phyloP scores from a whole-genome alignment of 257 asterid species.

The Orobanche coerulescens region DNA sequence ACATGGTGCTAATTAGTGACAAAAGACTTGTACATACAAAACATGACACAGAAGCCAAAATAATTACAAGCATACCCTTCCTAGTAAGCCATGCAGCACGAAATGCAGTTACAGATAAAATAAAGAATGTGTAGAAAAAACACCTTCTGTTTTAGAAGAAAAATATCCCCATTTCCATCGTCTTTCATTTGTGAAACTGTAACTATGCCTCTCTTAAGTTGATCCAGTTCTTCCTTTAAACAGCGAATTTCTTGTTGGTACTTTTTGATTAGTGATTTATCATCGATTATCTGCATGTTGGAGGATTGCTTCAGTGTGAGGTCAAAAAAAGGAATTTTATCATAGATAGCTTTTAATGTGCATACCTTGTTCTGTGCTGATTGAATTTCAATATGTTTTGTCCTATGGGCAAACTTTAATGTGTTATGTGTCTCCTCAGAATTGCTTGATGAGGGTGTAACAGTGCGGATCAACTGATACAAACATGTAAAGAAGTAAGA shows the following conservation, averaged over 20 bases:
- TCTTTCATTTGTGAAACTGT: slow-evolving; percentile 59
- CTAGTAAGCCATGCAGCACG: no score
- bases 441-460: slow-evolving; percentile 95
- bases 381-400: slow-evolving; percentile 95
- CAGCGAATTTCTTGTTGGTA: slow-evolving; percentile 90
- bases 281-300: slow-evolving; percentile 84
- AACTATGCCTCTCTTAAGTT: slow-evolving; percentile 80
- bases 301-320: slow-evolving; percentile 20
- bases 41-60: neutral
- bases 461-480: slow-evolving; percentile 81
- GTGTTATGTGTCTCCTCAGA: slow-evolving; percentile 99
- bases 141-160: slow-evolving; percentile 94
- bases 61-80: slow-evolving; percentile 5
- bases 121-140: neutral
- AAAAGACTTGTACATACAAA: neutral
- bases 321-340: slow-evolving; percentile 9
- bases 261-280: slow-evolving; percentile 93
- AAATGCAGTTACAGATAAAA: slow-evolving; percentile 10
- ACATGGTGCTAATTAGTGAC: neutral
- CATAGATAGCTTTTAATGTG: slow-evolving; percentile 15
- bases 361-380: slow-evolving; percentile 90
- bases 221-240: slow-evolving; percentile 93
- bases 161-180: slow-evolving; percentile 59
- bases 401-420: slow-evolving; percentile 95
- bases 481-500: slow-evolving; percentile 23